Evolutionary conservation across 768 basidiomycete species (phyloP), one percentile per base, ranked within the genome.

Genomic region (Gloeostereum incarnatum): DNA sequence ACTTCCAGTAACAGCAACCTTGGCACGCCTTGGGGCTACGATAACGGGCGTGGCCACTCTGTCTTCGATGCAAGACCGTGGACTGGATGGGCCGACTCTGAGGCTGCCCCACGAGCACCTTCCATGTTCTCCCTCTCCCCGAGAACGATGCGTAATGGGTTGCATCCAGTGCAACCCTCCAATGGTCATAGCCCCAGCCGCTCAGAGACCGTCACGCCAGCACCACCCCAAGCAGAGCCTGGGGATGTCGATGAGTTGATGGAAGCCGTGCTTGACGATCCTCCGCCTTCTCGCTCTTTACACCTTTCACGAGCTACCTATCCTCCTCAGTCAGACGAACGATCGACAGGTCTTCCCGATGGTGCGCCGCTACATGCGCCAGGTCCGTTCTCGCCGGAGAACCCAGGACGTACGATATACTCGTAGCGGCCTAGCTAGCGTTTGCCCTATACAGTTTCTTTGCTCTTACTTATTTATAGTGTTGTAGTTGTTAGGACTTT

Each of bases 331-430:
- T 45, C 44, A 8, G 43, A 46, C 7, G 51, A 54, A 17, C 13
- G 27, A 13, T 16, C n/a, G 13, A 7, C 23, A 6, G 44, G 52
- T 4, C 39, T 47, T 29, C 31, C 45, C 14, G 39, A 42, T 24
- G 58, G 61, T n/a, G 58, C 58, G 30, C 61, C 57, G 41, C 66
- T 64, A 5, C 68, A 74, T 20, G 66, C 69, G 1, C 74, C 38
- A 71, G 63, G 2, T 69, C 70, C 39, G 49, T 72, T 27, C 66
- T 64, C 71, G 31, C 41, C 51, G 17, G 65, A 68, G 49, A 75
- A 73, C 41, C 65, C 72, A 2, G 77, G 76, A 40, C 74, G 76
- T 47, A 80, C 78, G 21, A 77, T 79, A 44, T 78, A 79, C 53
- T 73, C 76, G 31, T 74, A 75, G 47, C 58, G n/a, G n/a, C n/a